Percentiles rank a stretch among this genome's conserved stretches.
Conservation (phyloP, 495 filamentous ascomycete genomes). For the Penicillium lagena region DNA sequence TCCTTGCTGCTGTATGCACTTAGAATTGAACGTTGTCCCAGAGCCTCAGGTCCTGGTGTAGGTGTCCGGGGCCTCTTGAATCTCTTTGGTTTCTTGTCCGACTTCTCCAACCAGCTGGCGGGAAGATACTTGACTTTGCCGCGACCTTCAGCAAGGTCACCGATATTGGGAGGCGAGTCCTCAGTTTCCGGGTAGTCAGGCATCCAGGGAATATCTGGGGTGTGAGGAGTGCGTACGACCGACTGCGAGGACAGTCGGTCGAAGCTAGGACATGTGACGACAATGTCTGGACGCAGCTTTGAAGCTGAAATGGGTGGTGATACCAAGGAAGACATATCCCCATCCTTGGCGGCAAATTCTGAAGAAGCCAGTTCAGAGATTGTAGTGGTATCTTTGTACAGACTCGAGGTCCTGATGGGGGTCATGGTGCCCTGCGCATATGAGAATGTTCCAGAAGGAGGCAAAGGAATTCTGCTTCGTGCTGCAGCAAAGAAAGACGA, state of each 20-base stretch:
- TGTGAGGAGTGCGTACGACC: not conserved
- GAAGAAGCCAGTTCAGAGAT: not conserved
- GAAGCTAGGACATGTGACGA: not conserved
- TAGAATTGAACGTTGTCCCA: not conserved
- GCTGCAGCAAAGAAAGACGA: not conserved
- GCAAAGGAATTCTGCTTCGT: conserved; percentile 3
- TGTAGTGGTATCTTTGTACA: not conserved
- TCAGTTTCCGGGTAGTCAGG: not conserved
- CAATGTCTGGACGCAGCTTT: not conserved
- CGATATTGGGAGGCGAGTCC: not conserved
- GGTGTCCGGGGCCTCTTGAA: too few species aligned
- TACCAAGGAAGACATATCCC: not conserved
- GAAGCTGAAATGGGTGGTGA: not conserved
- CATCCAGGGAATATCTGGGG: not conserved
- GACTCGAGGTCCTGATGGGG: not conserved
- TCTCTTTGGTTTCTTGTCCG: too few species aligned
- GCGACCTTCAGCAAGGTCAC: conserved; percentile 2
- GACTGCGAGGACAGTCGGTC: not conserved
- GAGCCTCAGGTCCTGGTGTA: not conserved
- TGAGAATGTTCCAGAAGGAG: conserved; percentile 1
- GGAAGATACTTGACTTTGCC: conserved; percentile 9
- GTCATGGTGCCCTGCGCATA: conserved; percentile 5
- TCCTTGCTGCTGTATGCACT: not conserved
- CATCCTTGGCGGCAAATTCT: not conserved
- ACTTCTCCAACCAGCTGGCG: not conserved